These are phyloP conservation scores for Solanum boliviense DNA, from an alignment of 257 asterid genomes.

Conservation along the genomic window DNA sequence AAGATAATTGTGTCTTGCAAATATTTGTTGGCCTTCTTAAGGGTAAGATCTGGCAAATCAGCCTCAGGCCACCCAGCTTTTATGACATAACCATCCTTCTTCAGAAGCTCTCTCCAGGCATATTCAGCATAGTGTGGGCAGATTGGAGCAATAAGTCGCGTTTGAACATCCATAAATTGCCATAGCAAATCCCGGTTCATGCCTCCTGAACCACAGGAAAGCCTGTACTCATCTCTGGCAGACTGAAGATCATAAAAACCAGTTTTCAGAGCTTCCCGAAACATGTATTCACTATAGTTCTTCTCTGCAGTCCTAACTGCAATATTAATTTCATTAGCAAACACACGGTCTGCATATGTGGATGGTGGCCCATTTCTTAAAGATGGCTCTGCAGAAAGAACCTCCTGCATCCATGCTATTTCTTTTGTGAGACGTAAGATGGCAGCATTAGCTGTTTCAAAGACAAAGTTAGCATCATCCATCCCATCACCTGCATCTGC, in stretches of 20 bases:
- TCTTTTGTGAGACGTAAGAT: constrained; percentile 87
- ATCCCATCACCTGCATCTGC: constrained; percentile 99
- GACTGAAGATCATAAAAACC: constrained; percentile 90
- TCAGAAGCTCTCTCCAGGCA: constrained; percentile 66
- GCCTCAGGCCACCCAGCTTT: constrained; percentile 82
- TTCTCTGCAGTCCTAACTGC: constrained; percentile 65
- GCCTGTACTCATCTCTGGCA: constrained; percentile 81
- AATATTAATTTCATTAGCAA: constrained; percentile 71
- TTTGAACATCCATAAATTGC: constrained; percentile 80
- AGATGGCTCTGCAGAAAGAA: constrained; percentile 51
- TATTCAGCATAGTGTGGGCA: constrained; percentile 82
- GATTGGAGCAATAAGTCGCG: constrained; percentile 62
- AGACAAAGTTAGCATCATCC: constrained; percentile 94
- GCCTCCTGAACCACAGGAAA: constrained; percentile 76
- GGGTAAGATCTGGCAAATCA: constrained; percentile 57
- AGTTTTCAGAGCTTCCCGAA: constrained; percentile 73
- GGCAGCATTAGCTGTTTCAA: constrained; percentile 90
- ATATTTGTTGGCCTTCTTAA: constrained; percentile 65
- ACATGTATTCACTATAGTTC: constrained; percentile 63
- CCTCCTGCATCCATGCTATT: constrained; percentile 81
- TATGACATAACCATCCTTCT: constrained; percentile 57
- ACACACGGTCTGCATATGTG: constrained; percentile 64
- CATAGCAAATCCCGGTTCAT: constrained; percentile 57
- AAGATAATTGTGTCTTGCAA: constrained; percentile 66
- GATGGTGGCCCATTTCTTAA: constrained; percentile 40